Evolutionary conservation across 345 rosid species (phyloP).

Genomic region (Boechera stricta): DNA sequence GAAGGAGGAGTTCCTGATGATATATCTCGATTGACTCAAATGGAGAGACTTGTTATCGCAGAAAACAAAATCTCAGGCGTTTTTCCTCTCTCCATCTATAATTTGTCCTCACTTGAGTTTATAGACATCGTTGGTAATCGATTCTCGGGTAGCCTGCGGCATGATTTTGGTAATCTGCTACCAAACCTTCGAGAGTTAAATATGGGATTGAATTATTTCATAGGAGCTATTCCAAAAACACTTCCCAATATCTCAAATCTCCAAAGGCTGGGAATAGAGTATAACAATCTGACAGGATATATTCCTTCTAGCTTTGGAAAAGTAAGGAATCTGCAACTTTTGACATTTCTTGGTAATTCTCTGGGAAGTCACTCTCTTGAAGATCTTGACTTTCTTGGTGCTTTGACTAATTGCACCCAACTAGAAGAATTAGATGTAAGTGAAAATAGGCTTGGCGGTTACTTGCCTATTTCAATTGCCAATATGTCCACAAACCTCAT

Average conservation of each 20-base stretch:
- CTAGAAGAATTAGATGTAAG: neutral
- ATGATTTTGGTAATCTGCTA: slow-evolving; percentile 8
- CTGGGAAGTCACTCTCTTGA: neutral
- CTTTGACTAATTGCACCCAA: slow-evolving; percentile 1
- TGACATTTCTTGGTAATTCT: neutral
- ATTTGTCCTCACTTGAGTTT: slow-evolving; percentile 4
- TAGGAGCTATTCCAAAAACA: neutral
- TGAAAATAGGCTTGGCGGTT: neutral
- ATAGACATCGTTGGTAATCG: too few relatives aligned
- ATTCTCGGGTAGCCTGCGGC: neutral
- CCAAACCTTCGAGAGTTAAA: neutral
- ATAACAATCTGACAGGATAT: neutral
- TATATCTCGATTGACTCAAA: neutral
- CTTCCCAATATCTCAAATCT: neutral
- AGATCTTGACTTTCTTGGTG: neutral
- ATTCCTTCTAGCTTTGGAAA: neutral
- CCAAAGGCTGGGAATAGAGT: accelerated
- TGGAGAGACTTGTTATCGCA: too few relatives aligned
- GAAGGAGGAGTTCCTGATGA: neutral
- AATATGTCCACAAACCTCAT: neutral
- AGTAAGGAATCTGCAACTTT: accelerated
- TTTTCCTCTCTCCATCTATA: neutral
- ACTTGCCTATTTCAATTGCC: neutral
- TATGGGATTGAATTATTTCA: neutral
- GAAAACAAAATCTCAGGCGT: neutral